Evolutionary conservation across 306 rosid species (phyloP), one percentile per base, ranked within the genome.

Genomic region (Pterocarpus macrocarpus): DNA sequence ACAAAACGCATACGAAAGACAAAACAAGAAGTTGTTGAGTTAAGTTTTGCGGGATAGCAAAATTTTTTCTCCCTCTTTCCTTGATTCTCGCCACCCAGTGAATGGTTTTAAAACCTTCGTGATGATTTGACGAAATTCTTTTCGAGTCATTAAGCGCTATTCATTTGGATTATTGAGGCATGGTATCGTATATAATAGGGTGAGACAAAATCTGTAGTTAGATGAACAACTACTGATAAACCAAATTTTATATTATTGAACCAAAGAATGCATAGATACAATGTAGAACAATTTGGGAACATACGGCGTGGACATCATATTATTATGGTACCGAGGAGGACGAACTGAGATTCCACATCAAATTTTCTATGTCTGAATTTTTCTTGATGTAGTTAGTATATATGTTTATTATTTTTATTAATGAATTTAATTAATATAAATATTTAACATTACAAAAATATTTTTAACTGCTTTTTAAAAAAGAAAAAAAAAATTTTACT

Each of bases 271-370:
- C 84, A 80, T 22, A 47, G 75, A 69, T 85, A 83, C 90, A 76
- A 68, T 83, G 91, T 85, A 81, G 76, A 78, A 79, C 77, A 73
- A 80, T 86, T 86, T 84, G 92, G 95, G 80, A 87, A 90, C 93
- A 88, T 76, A 81, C 80, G 79, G 89, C 87, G 87, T 88, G 87
- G 77, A 78, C 82, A 76, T 73, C 71, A 73, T 73, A 64, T 83
- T 81, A 76, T 81, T 84, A 80, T 73, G 80, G 79, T 81, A 73
- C 92, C 89, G 82, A 91, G 88, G 89, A 45, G 75, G 70, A 74
- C 53, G 38, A 83, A 89, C 90, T 88, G 79, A 75, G 90, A 90
- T 88, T 92, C 87, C 88, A 59, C 78, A 43, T 73, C 73, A 62
- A 17, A 1, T 52, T 81, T 86, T 78, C 78, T 75, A 76, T 85